A percentile compares a stretch with the other conserved stretches of the same genome.
phyloP scores from a whole-genome alignment of 441 rosid genomes.

The Populus hybrid region DNA sequence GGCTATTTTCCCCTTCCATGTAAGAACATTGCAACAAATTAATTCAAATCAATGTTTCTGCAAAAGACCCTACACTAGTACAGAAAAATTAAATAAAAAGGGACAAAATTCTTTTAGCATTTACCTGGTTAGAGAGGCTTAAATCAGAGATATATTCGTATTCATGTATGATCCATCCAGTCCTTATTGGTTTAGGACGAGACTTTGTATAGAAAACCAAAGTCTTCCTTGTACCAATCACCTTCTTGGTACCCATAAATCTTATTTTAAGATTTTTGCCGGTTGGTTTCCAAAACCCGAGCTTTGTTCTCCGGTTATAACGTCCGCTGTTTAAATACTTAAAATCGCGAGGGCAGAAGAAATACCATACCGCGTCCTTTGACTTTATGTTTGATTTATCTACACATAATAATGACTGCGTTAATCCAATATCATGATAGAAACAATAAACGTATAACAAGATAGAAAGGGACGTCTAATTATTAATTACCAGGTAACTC shows the following conservation, averaged over 20 bases:
- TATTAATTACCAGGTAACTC: conserved; percentile 9
- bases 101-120: background rate
- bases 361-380: conserved; percentile 1
- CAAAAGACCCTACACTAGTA: background rate
- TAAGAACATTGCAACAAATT: no score
- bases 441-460: background rate
- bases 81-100: background rate
- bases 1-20: no score
- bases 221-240: conserved; percentile 4
- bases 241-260: background rate
- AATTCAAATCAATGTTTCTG: no score
- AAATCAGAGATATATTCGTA: background rate
- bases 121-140: background rate
- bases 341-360: conserved; percentile 14
- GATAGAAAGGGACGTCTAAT: background rate
- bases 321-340: background rate
- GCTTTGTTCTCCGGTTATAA: conserved; percentile 6
- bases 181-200: background rate
- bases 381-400: conserved; percentile 11
- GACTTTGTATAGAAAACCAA: conserved; percentile 8
- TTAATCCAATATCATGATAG: background rate
- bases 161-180: conserved; percentile 20
- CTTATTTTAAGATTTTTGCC: conserved; percentile 25
- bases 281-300: conserved; percentile 22
- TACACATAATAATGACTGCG: background rate